Percentiles rank a stretch among this genome's conserved stretches.
phyloP scores from a whole-genome alignment of 2,329 filamentous ascomycete species.

The Sphaerulina vaccinii region DNA sequence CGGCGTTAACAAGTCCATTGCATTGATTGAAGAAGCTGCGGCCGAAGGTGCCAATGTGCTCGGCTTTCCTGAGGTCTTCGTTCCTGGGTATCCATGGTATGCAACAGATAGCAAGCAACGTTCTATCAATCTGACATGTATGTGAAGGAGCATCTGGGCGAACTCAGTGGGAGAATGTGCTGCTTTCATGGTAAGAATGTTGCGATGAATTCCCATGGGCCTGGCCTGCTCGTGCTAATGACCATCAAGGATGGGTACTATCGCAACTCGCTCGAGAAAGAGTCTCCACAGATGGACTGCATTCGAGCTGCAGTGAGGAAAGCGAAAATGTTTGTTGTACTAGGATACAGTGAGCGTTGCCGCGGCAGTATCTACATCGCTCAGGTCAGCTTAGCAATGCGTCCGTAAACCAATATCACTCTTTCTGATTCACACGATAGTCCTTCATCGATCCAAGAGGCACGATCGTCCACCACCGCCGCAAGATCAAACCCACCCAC shows the following conservation, averaged over 20 bases:
- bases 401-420: background rate
- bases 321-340: constrained; percentile 53
- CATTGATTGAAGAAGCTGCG: constrained; percentile 54
- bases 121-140: constrained; percentile 56
- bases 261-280: constrained; percentile 50
- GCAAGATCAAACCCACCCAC: constrained; percentile 59
- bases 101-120: constrained; percentile 16
- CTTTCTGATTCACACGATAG: background rate
- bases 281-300: constrained; percentile 55
- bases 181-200: constrained; percentile 40
- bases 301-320: constrained; percentile 52
- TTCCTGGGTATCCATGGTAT: constrained; percentile 19
- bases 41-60: constrained; percentile 53
- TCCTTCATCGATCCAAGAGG: constrained; percentile 48
- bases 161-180: constrained; percentile 34
- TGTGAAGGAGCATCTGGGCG: constrained; percentile 48
- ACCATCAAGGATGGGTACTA: constrained; percentile 41
- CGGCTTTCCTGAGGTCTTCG: constrained; percentile 54
- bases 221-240: no score
- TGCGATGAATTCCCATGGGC: background rate
- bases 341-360: constrained; percentile 55
- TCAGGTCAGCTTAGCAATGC: constrained; percentile 38
- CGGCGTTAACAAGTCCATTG: constrained; percentile 47
- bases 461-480: constrained; percentile 54
- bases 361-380: constrained; percentile 53